Evolutionary conservation across 176 grass and related monocot species (phyloP).

Genomic region (Musa troglodytarum): DNA sequence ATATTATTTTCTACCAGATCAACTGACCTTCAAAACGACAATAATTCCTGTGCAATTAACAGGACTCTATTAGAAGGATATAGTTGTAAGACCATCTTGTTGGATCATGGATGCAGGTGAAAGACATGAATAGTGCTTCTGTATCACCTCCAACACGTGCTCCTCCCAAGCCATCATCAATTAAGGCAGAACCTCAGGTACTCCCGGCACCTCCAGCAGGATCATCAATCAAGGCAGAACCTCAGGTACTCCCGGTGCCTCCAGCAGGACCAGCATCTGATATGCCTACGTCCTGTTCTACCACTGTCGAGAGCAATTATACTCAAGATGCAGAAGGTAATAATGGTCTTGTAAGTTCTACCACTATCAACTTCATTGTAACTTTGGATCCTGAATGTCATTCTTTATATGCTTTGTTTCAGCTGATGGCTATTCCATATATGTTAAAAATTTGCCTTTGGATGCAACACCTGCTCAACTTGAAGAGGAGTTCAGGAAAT

Average conservation of each 20-base stretch:
- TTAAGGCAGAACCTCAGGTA: conserved; percentile 47
- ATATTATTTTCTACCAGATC: background rate
- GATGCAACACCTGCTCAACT: conserved; percentile 58
- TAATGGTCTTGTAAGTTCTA: background rate
- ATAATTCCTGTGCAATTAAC: background rate
- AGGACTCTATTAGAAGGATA: background rate
- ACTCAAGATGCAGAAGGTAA: conserved; percentile 80
- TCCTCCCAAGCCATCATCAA: conserved; percentile 35
- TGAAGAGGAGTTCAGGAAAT: conserved; percentile 82
- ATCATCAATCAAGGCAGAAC: conserved; percentile 40
- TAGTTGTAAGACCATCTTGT: conserved; percentile 20
- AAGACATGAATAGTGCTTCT: conserved; percentile 51
- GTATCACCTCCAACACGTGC: conserved; percentile 5
- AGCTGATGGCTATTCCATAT: conserved; percentile 77
- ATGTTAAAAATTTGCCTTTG: conserved; percentile 65
- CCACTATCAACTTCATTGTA: background rate
- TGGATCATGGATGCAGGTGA: conserved; percentile 57
- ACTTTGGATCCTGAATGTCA: background rate
- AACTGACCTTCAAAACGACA: background rate
- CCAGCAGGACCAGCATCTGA: conserved; percentile 31
- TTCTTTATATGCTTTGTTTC: conserved; percentile 18
- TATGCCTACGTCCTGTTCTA: conserved; percentile 47
- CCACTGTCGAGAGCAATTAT: conserved; percentile 39
- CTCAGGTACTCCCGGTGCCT: conserved; percentile 28
- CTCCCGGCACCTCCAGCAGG: conserved; percentile 22